Percentiles rank a stretch among this genome's conserved stretches.
Evolutionary conservation across 148 eudicot species (phyloP).

Genomic region (Euryodendron excelsum): DNA sequence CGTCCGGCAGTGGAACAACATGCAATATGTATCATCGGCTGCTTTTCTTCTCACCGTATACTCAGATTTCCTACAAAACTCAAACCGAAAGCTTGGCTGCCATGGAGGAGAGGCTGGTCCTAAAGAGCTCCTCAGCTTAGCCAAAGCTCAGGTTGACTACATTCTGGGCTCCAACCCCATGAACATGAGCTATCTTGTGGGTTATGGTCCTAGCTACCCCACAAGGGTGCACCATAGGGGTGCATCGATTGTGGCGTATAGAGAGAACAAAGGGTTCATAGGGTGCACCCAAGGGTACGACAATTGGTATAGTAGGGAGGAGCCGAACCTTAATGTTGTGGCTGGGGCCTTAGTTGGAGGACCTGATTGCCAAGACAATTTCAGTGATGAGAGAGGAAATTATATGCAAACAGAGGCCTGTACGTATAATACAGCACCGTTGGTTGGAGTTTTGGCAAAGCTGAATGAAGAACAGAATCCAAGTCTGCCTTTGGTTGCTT

Average conservation of each 20-base stretch:
- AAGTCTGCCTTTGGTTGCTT: slow-evolving; percentile 13
- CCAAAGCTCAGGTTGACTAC: slow-evolving; percentile 70
- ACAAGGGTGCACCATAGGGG: slow-evolving; percentile 81
- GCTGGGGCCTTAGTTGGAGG: slow-evolving; percentile 89
- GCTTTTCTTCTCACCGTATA: slow-evolving; percentile 54
- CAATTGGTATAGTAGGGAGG: slow-evolving; percentile 53
- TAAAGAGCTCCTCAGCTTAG: slow-evolving; percentile 42
- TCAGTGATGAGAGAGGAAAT: slow-evolving; percentile 60
- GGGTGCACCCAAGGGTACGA: slow-evolving; percentile 96
- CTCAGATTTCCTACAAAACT: slow-evolving; percentile 47
- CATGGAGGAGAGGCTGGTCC: slow-evolving; percentile 34
- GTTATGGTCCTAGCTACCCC: slow-evolving; percentile 61
- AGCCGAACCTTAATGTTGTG: slow-evolving; percentile 65
- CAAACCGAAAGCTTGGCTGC: slow-evolving; percentile 31
- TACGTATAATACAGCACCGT: slow-evolving; percentile 78
- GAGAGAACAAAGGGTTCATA: slow-evolving; percentile 65
- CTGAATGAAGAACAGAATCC: slow-evolving; percentile 21
- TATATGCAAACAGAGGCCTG: slow-evolving; percentile 85
- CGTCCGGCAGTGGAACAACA: slow-evolving; percentile 88
- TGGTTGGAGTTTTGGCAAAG: slow-evolving; percentile 84
- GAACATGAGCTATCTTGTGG: slow-evolving; percentile 78
- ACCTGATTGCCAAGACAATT: slow-evolving; percentile 56
- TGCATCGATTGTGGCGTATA: slow-evolving; percentile 69
- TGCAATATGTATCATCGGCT: slow-evolving; percentile 85
- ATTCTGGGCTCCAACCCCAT: slow-evolving; percentile 79